Evolutionary conservation across 371 early-diverging fungal genomes (phyloP), one percentile per base, ranked within the genome.

Genomic region (Synchytrium microbalum): DNA sequence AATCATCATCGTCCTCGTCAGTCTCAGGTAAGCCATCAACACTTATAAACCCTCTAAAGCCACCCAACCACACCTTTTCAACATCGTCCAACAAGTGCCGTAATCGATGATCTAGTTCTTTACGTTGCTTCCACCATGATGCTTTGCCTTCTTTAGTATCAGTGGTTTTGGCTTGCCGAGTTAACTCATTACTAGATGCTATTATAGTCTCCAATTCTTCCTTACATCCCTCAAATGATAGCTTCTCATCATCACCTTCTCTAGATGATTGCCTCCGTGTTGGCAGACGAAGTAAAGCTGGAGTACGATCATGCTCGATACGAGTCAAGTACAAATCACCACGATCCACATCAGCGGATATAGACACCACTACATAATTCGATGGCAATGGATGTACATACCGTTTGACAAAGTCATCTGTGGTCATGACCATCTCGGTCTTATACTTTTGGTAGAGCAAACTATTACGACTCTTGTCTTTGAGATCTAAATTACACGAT

Each of bases 11-110:
- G 29, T 24, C 5, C 5, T 56, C 56, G 24, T 56, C 56, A 56
- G 5, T 5, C 13, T 56, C 56, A 8, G 56, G 56, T 26, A 56
- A 56, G 13, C 10, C 10, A 38, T 38, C 46, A 10, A 38, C 19
- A 38, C 46, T 38, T 19, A 32, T 10, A 30, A 19, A 0, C 25
- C 71, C 80, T 68, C 71, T 73, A 69, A 93, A 90, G 0, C 90
- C 91, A 27, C 93, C 88, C 1, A 94, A 77, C 94, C 94, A 94
- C 19, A 73, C 73, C 31, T 69, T 67, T 63, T 96, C 91, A 10
- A 96, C 79, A 1, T 66, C 63, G 0, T 58, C 71, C 27, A 94
- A 65, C 24, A 92, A 61, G 1, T 58, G 64, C 52, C 83, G 75
- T 46, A 96, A 59, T 23, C 83, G 82, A 0, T 67, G 68, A 69